Evolutionary conservation across 768 basidiomycete species (phyloP), one percentile per base, ranked within the genome.

Genomic region (Hortiboletus flavorubellus): DNA sequence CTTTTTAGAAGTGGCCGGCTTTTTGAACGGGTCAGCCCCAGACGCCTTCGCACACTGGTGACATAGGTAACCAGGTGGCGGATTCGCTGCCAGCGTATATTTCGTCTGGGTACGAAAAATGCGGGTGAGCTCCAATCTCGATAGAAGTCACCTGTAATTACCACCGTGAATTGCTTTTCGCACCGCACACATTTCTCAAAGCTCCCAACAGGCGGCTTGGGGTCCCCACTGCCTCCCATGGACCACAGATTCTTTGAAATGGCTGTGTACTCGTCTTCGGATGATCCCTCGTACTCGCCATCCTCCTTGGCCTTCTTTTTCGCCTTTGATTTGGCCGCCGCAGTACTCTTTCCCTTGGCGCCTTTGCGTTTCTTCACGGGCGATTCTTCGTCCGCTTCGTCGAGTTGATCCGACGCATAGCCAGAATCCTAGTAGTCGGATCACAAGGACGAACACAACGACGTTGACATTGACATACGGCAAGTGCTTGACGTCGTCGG

Each of bases 1-100:
- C 68, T 85, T 90, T 53, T 78, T 77, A 0, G 82, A 80, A 30
- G 72, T 72, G 8, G 78, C 72, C 16, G 85, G 77, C 60, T 91
- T 93, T 69, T 94, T 96, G 75, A 95, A 95, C 0, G 92, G 92
- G 63, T 94, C 90, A 1, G 76, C 74, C 7, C 91, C 93, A 3
- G 84, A 80, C 0, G 83, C 78, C 64, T 91, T 91, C 2, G 87
- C 84, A 69, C 96, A 99, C 9, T 75, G 72, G 62, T 93, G 86
- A 66, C 96, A 99, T 21, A 98, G 80, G 60, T 80, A 93, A 1
- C 92, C 93, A 0, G 84, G 82, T 1, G 83, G 83, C 0, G 83
- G 79, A 42, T 80, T 80, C 8, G 85, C 83, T 7, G 91, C 81
- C 59, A 90, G 74, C 0, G 95, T 97, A 65, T 96, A 98, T 64